phyloP scores from a whole-genome alignment of 2,329 filamentous ascomycete genomes.

The Colletotrichum scovillei region DNA sequence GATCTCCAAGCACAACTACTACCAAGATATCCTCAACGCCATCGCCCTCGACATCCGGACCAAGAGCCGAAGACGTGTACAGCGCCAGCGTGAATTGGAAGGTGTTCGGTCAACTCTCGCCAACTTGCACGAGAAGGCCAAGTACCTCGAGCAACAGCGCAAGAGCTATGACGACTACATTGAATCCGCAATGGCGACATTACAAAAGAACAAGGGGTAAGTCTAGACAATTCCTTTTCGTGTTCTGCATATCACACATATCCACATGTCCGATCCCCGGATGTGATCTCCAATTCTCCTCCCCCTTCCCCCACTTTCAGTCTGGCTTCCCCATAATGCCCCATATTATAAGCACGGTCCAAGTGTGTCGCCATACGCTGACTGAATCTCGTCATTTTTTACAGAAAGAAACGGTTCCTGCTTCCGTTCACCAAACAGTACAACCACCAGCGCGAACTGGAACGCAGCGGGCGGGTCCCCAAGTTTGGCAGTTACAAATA shows the following conservation, averaged over 20 bases:
- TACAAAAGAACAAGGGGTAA: constrained; percentile 95
- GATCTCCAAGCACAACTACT: constrained; percentile 90
- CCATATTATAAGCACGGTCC: constrained; percentile 34
- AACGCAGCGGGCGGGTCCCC: constrained; percentile 87
- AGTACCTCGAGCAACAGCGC: constrained; percentile 92
- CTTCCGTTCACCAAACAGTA: constrained; percentile 98
- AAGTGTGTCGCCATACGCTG: constrained; percentile 36
- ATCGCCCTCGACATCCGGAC: constrained; percentile 97
- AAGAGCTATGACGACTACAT: constrained; percentile 99
- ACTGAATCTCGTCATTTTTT: constrained; percentile 38
- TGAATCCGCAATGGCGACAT: constrained; percentile 95
- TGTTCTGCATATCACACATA: neutral
- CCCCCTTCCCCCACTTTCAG: neutral
- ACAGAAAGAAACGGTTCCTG: constrained; percentile 88
- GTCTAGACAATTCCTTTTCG: constrained; percentile 40
- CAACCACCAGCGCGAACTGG: constrained; percentile 96
- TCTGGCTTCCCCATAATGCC: neutral
- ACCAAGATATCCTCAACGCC: constrained; percentile 97
- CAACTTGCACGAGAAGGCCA: constrained; percentile 86
- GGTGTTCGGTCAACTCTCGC: constrained; percentile 79
- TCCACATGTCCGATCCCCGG: constrained; percentile 1
- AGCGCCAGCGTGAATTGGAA: constrained; percentile 91
- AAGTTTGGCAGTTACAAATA: constrained; percentile 99
- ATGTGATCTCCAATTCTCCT: neutral
- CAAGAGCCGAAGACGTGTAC: constrained; percentile 92